A percentile compares a stretch with the other conserved stretches of the same genome.
phyloP scores from a whole-genome alignment of 768 basidiomycete genomes.

The Mycena rebaudengoi region DNA sequence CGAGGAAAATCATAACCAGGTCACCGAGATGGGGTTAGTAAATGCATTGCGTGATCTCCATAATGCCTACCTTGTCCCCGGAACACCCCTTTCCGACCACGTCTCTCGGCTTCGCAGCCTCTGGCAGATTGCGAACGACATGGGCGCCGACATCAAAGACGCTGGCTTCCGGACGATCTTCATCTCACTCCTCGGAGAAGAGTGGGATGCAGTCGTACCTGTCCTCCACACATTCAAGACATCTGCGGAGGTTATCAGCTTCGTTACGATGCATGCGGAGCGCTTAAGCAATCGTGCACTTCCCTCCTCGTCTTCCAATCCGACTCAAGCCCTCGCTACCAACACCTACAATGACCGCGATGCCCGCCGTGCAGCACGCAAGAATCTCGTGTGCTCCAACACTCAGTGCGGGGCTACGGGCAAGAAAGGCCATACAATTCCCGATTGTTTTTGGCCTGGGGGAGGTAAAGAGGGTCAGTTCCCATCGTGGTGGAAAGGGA shows the following conservation, averaged over 20 bases:
- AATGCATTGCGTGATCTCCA: conserved; percentile 13
- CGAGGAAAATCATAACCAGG: neutral
- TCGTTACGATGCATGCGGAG: conserved; percentile 1
- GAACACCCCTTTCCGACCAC: conserved; percentile 21
- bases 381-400: conserved; percentile 8
- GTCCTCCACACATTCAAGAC: neutral
- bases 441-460: conserved; percentile 19
- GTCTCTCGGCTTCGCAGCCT: conserved; percentile 21
- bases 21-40: conserved; percentile 15
- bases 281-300: neutral
- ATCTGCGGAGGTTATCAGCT: conserved; percentile 6
- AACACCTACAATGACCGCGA: neutral
- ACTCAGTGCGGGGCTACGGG: neutral
- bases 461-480: conserved; percentile 22
- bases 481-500: conserved; percentile 20
- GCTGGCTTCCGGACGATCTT: conserved; percentile 25
- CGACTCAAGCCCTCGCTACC: neutral
- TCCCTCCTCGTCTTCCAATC: neutral
- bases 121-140: conserved; percentile 22
- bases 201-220: conserved; percentile 26
- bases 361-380: conserved; percentile 2
- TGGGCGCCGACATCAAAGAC: conserved; percentile 30
- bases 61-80: conserved; percentile 12
- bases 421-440: neutral
- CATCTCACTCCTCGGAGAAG: conserved; percentile 23